phyloP scores from a whole-genome alignment of 352 stramenopile species.

The Pythium rishiriense region DNA sequence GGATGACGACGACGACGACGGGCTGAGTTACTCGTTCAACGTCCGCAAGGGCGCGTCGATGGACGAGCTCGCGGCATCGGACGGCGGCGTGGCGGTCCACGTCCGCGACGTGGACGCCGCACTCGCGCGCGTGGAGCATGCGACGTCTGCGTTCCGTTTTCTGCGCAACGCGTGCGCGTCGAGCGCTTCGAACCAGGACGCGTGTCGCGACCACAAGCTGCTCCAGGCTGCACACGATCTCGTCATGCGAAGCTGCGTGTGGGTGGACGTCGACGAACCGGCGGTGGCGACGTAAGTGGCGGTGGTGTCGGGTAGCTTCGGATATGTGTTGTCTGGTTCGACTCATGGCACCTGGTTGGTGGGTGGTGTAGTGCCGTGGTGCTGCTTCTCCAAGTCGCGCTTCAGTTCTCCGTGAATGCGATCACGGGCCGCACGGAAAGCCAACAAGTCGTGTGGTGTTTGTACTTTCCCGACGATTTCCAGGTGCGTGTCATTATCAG shows the following conservation, averaged over 20 bases:
- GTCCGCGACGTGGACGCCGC: constrained; percentile 26
- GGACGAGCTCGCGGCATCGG: constrained; percentile 21
- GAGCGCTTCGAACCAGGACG: constrained; percentile 49
- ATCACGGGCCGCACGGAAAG: constrained; percentile 47
- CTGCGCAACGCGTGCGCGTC: constrained; percentile 70
- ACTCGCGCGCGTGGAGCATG: constrained; percentile 15
- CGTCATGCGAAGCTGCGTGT: constrained; percentile 44
- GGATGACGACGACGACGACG: constrained; percentile 51
- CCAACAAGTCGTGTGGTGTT: constrained; percentile 50
- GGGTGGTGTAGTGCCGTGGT: constrained; percentile 36
- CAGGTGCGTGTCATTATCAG: constrained; percentile 34
- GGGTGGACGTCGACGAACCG: constrained; percentile 64
- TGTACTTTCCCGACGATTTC: constrained; percentile 72
- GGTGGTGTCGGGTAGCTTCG: too few species aligned
- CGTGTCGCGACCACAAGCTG: constrained; percentile 32
- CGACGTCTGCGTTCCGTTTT: constrained; percentile 62
- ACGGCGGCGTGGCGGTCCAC: constrained; percentile 34
- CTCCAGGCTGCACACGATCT: constrained; percentile 38
- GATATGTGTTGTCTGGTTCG: too few species aligned
- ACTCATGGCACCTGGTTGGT: too few species aligned
- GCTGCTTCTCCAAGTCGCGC: constrained; percentile 56
- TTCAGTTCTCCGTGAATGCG: constrained; percentile 79
- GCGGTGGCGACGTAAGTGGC: constrained; percentile 39
- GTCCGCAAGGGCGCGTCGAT: constrained; percentile 39
- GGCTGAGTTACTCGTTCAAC: constrained; percentile 69